These are phyloP conservation scores for Echinosophora koreensis DNA, from an alignment of 306 rosid genomes.

Conservation along the genomic window DNA sequence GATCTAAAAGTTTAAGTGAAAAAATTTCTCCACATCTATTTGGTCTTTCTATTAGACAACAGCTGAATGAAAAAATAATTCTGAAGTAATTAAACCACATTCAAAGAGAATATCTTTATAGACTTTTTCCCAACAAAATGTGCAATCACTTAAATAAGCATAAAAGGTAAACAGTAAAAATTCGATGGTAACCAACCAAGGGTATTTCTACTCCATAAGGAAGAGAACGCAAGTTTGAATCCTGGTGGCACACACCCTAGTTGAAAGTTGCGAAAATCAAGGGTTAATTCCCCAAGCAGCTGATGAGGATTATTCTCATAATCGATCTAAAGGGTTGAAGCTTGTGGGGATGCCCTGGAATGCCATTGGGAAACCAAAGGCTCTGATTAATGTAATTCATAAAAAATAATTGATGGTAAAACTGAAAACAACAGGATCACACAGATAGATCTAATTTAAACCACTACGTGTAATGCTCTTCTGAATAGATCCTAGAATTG, in stretches of 20 bases:
- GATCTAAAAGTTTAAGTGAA: no score
- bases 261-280: no score
- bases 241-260: no score
- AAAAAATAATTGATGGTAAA: neutral
- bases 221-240: no score
- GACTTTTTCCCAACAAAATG: neutral
- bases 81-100: neutral
- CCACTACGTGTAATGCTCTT: neutral
- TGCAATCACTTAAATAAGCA: neutral
- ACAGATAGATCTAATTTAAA: slow-evolving; percentile 3
- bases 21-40: neutral
- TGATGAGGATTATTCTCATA: no score
- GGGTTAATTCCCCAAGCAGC: no score
- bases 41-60: neutral
- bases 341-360: no score
- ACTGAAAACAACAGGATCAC: neutral
- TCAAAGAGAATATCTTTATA: neutral
- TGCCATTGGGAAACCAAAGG: no score
- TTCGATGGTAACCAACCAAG: neutral
- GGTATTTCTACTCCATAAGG: no score
- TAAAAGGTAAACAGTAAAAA: neutral
- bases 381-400: no score
- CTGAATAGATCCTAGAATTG: neutral
- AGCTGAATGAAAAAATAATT: neutral
- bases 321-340: no score